phyloP scores from a whole-genome alignment of 2,329 filamentous ascomycete species.

The Arthrobotrys musiformis region DNA sequence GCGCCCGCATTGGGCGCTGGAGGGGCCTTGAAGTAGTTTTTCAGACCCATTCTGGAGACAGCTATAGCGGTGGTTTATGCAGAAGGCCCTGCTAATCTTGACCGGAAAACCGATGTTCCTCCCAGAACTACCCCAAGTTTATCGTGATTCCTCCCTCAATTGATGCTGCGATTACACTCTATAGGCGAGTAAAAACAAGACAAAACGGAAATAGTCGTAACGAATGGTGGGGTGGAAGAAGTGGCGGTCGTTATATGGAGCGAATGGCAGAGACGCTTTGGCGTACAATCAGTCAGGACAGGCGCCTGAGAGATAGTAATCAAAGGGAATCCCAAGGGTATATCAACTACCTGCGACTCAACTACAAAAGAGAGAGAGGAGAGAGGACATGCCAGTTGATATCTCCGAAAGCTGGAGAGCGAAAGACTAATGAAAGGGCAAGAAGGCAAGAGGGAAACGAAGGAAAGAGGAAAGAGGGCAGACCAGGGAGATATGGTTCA shows the following conservation, averaged over 20 bases:
- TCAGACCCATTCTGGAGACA: conserved; percentile 69
- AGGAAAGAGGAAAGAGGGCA: conserved; percentile 44
- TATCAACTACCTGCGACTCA: conserved; percentile 57
- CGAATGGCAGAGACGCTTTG: conserved; percentile 50
- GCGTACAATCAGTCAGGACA: conserved; percentile 25
- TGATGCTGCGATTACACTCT: conserved; percentile 17
- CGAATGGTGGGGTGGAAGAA: conserved; percentile 58
- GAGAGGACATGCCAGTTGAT: conserved; percentile 55
- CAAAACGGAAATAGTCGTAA: conserved; percentile 52
- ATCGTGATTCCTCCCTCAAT: conserved; percentile 53
- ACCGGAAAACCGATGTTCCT: conserved; percentile 11
- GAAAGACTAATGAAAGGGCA: conserved; percentile 47
- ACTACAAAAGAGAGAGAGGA: conserved; percentile 54
- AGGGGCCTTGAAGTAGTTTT: conserved; percentile 71
- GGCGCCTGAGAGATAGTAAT: conserved; percentile 27
- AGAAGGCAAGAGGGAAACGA: conserved; percentile 54
- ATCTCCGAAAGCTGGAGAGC: conserved; percentile 51
- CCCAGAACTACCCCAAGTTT: conserved; percentile 44
- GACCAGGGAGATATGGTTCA: conserved; percentile 51
- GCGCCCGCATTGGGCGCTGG: conserved; percentile 65
- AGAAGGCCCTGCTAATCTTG: conserved; percentile 25
- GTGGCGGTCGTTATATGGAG: conserved; percentile 44
- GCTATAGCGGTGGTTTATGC: conserved; percentile 54
- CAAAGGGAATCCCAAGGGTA: conserved; percentile 57
- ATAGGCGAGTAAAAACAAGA: conserved; percentile 21